Conservation (phyloP, 1,284 basidiomycete genomes). For the Cronartium quercuum region DNA sequence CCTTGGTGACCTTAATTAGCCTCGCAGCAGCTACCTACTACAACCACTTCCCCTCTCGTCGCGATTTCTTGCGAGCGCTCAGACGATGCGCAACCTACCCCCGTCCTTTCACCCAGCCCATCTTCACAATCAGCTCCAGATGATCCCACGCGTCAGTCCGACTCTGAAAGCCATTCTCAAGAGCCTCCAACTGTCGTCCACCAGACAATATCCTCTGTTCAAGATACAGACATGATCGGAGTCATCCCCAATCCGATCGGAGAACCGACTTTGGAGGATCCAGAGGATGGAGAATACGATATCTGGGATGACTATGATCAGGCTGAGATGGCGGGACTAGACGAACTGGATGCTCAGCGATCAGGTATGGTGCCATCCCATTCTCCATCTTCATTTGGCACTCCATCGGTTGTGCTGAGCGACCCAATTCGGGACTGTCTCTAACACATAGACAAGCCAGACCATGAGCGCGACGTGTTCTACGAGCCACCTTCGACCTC, state of each 20-base stretch:
- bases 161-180: background rate
- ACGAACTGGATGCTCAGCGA: background rate
- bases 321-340: constrained; percentile 11
- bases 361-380: background rate
- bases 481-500: background rate
- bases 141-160: background rate
- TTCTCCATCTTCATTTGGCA: background rate
- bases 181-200: background rate
- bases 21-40: background rate
- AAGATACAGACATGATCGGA: background rate
- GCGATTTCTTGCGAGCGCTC: background rate
- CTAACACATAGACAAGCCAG: constrained; percentile 6
- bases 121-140: background rate
- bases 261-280: background rate
- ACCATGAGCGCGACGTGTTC: background rate
- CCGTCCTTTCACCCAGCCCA: background rate
- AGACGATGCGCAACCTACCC: background rate
- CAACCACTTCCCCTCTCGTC: background rate
- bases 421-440: background rate
- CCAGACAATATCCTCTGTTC: background rate
- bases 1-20: background rate
- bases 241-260: background rate
- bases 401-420: background rate
- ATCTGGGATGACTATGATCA: constrained; percentile 27
- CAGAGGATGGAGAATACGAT: constrained; percentile 8